These are phyloP conservation scores for Globisporangium perplexum DNA, from an alignment of 352 stramenopile genomes.

Conservation along the genomic window DNA sequence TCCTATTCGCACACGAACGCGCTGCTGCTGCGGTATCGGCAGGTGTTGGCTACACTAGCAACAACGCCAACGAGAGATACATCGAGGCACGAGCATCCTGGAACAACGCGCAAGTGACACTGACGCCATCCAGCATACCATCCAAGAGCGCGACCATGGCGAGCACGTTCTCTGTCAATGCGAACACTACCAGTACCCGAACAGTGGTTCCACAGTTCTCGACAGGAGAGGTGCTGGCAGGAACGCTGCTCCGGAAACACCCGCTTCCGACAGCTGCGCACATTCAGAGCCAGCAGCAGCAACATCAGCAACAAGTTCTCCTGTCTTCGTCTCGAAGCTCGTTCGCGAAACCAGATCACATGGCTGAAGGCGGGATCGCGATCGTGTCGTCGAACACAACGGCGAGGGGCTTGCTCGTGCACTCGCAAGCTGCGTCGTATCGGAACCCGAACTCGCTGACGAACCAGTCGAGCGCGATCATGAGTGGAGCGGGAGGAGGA, in stretches of 20 bases:
- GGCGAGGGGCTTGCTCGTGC: slow-evolving; percentile 28
- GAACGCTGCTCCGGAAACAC: slow-evolving; percentile 42
- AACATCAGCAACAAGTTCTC: slow-evolving; percentile 4
- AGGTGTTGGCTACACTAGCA: slow-evolving; percentile 1
- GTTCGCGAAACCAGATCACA: slow-evolving; percentile 35
- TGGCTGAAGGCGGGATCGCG: slow-evolving; percentile 30
- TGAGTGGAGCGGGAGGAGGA: slow-evolving; percentile 11
- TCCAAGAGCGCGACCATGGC: slow-evolving; percentile 16
- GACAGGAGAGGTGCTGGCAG: slow-evolving; percentile 32
- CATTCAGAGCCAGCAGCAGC: slow-evolving; percentile 7
- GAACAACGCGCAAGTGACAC: slow-evolving; percentile 17
- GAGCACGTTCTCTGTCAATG: not conserved
- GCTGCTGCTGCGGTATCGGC: slow-evolving; percentile 20
- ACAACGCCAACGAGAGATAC: slow-evolving; percentile 16
- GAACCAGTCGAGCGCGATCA: slow-evolving; percentile 21
- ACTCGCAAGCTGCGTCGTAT: slow-evolving; percentile 13
- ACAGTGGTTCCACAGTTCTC: slow-evolving; percentile 20
- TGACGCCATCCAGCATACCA: slow-evolving; percentile 44
- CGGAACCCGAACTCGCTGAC: slow-evolving; percentile 13
- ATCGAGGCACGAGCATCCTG: slow-evolving; percentile 15
- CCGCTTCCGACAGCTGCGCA: slow-evolving; percentile 6
- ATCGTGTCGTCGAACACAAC: slow-evolving; percentile 45
- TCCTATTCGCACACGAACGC: slow-evolving; percentile 71
- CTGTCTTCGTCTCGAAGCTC: slow-evolving; percentile 17
- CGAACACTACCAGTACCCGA: not conserved